Evolutionary conservation across 2,329 filamentous ascomycete genomes (phyloP).

Genomic region (Pseudopithomyces chartarum): DNA sequence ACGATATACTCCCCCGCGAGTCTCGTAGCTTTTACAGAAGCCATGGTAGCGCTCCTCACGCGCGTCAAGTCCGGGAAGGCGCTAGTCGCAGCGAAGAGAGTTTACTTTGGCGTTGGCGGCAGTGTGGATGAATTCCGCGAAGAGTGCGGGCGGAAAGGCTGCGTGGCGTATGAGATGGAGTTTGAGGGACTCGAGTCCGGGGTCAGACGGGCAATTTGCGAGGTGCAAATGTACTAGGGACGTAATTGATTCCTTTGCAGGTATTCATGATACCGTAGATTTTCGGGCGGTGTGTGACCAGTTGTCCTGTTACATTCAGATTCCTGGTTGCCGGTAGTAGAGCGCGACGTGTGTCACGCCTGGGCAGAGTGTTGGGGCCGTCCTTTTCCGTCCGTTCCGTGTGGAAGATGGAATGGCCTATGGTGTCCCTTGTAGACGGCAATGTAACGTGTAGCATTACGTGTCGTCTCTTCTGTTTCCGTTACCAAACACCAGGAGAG

Average conservation of each 20-base stretch:
- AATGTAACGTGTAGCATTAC: no score
- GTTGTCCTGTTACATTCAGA: no score
- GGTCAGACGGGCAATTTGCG: slow-evolving; percentile 53
- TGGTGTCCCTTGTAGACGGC: no score
- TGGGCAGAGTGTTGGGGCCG: no score
- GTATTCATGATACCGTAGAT: no score
- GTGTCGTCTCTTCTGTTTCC: no score
- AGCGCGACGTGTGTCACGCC: no score
- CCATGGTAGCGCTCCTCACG: slow-evolving; percentile 63
- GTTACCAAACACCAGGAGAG: no score
- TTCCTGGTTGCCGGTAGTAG: no score
- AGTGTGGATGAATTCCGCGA: slow-evolving; percentile 75
- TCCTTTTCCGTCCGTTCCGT: no score
- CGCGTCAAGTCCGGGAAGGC: slow-evolving; percentile 62
- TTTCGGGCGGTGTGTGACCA: no score
- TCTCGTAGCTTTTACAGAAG: slow-evolving; percentile 70
- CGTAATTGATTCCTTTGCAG: neutral
- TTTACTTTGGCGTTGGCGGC: slow-evolving; percentile 85
- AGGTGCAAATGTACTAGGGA: slow-evolving; percentile 48
- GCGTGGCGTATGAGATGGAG: slow-evolving; percentile 55
- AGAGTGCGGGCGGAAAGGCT: slow-evolving; percentile 48
- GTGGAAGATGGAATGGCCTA: no score
- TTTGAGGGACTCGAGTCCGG: slow-evolving; percentile 54
- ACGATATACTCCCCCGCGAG: slow-evolving; percentile 83
- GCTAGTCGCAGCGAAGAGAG: slow-evolving; percentile 74